Evolutionary conservation across 768 basidiomycete species (phyloP).

Genomic region (Sporobolomyces roseus): DNA sequence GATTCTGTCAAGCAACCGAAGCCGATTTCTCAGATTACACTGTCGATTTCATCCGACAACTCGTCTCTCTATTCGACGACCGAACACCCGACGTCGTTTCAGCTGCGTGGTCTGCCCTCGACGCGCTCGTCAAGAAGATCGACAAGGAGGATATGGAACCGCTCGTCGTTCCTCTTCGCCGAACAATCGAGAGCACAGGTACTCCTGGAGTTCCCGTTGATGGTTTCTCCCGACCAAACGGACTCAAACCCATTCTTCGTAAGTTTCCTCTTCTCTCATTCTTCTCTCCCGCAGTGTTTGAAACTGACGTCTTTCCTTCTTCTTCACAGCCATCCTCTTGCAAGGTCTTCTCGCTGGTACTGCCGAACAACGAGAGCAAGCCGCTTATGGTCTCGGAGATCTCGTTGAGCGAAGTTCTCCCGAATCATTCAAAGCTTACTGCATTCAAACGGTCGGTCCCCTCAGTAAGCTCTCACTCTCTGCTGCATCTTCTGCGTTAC

Average conservation of each 20-base stretch:
- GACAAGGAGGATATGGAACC: constrained; percentile 91
- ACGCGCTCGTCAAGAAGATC: constrained; percentile 79
- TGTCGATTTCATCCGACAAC: constrained; percentile 88
- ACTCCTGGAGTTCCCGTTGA: constrained; percentile 71
- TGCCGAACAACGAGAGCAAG: constrained; percentile 80
- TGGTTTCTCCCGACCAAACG: constrained; percentile 75
- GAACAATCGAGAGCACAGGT: constrained; percentile 80
- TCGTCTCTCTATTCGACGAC: constrained; percentile 80
- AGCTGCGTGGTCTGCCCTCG: constrained; percentile 76
- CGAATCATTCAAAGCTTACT: constrained; percentile 83
- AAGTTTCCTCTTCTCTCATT: constrained; percentile 65
- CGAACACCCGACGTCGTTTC: constrained; percentile 56
- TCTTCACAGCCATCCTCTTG: constrained; percentile 43
- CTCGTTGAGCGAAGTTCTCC: constrained; percentile 84
- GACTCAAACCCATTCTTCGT: constrained; percentile 71
- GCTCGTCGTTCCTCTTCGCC: constrained; percentile 78
- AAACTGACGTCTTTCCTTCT: neutral
- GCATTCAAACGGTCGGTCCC: constrained; percentile 90
- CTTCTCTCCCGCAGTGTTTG: too few relatives aligned
- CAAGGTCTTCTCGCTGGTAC: constrained; percentile 83
- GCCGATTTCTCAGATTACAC: constrained; percentile 80
- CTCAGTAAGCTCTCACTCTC: constrained; percentile 68
- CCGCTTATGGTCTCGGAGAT: constrained; percentile 93
- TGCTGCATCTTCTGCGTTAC: neutral
- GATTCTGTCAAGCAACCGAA: constrained; percentile 77